A percentile compares a stretch with the other conserved stretches of the same genome.
Conservation (phyloP, 176 grass and related monocot genomes). For the Oryza meridionalis region DNA sequence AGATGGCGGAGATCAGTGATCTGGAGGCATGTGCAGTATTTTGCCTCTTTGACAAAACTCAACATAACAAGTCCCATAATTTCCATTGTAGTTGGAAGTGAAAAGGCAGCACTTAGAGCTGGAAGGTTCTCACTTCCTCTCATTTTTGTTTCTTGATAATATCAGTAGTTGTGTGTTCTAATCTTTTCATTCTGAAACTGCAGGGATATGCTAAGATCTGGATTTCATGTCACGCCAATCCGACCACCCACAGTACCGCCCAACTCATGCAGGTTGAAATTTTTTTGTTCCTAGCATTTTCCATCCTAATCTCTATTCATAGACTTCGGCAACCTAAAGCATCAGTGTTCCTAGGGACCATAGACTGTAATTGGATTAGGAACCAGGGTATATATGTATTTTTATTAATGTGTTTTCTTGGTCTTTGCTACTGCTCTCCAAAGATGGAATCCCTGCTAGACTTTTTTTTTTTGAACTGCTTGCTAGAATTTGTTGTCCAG, state of each 20-base stretch:
- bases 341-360: not conserved
- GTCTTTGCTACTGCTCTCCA: not conserved
- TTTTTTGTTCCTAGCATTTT: not conserved
- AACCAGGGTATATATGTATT: not conserved
- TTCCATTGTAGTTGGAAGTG: slow-evolving; percentile 85
- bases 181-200: slow-evolving; percentile 27
- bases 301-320: not conserved
- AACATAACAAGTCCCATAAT: slow-evolving; percentile 87
- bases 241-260: slow-evolving; percentile 84
- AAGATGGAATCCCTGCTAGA: not conserved
- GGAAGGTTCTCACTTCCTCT: slow-evolving; percentile 64
- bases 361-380: slow-evolving; percentile 2
- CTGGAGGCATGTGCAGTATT: slow-evolving; percentile 81
- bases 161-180: not conserved
- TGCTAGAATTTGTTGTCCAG: not conserved
- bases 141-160: not conserved
- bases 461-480: not conserved
- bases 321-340: slow-evolving; percentile 4
- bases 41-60: slow-evolving; percentile 63
- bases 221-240: slow-evolving; percentile 93
- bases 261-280: slow-evolving; percentile 80
- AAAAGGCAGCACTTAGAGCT: slow-evolving; percentile 73
- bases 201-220: slow-evolving; percentile 86
- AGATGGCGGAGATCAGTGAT: slow-evolving; percentile 75
- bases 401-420: not conserved